Evolutionary conservation across 2,329 filamentous ascomycete genomes (phyloP).

Genomic region (Escovopsis sp.): DNA sequence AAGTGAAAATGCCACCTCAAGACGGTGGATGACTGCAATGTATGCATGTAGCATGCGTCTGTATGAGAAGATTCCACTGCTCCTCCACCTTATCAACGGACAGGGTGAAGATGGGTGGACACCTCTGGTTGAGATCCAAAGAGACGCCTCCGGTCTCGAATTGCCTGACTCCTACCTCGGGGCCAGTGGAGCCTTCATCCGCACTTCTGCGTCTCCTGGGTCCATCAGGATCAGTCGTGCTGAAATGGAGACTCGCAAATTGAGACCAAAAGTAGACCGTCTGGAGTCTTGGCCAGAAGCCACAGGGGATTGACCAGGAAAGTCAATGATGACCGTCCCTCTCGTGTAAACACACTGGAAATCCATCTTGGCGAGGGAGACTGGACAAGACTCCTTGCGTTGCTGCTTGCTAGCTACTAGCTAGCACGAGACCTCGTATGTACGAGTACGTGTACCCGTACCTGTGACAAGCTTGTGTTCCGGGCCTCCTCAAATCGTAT

Average conservation of each 20-base stretch:
- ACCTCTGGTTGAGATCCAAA: conserved; percentile 1
- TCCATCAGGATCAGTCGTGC: too few species aligned
- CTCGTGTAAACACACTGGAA: conserved; percentile 4
- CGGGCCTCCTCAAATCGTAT: conserved; percentile 2
- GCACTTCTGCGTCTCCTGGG: too few species aligned
- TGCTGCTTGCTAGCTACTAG: conserved; percentile 2
- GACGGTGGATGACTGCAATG: conserved; percentile 3
- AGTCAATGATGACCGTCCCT: conserved; percentile 1
- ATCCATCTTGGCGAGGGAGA: conserved; percentile 3
- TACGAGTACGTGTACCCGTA: too few species aligned
- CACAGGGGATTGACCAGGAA: conserved; percentile 1
- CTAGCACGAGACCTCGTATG: too few species aligned
- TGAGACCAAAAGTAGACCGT: too few species aligned
- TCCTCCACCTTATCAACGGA: conserved; percentile 1
- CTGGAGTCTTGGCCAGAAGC: not conserved
- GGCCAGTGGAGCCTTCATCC: too few species aligned
- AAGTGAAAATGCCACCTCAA: conserved; percentile 2
- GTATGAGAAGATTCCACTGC: conserved; percentile 1
- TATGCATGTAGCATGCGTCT: conserved; percentile 3
- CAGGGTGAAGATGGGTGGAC: not conserved
- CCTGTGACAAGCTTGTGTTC: conserved; percentile 2
- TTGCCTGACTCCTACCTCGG: not conserved
- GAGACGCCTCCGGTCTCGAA: conserved; percentile 1
- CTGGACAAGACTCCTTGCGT: conserved; percentile 5
- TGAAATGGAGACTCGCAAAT: too few species aligned